phyloP scores from a whole-genome alignment of 2,329 filamentous ascomycete genomes.

The Tricladium varicosporioides region DNA sequence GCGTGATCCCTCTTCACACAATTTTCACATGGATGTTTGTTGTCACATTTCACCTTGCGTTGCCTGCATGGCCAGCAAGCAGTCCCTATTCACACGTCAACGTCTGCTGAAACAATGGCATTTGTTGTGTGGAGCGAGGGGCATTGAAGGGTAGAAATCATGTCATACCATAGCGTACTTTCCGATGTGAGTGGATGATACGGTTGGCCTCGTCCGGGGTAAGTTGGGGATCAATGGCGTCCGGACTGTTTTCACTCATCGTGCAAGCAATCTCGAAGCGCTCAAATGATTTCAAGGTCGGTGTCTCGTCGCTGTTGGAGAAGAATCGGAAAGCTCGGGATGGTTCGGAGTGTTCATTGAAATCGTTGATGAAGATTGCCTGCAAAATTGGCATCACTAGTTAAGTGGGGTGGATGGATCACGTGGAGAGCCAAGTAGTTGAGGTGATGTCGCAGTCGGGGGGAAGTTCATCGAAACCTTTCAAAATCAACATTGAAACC shows the following conservation, averaged over 20 bases:
- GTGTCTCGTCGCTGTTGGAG: background rate
- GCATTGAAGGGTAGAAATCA: background rate
- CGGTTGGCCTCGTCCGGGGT: conserved; percentile 60
- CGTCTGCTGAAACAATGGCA: background rate
- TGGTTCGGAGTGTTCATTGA: background rate
- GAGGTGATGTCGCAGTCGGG: background rate
- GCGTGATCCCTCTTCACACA: conserved; percentile 65
- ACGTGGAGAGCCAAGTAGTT: background rate
- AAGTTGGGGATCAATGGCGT: conserved; percentile 11
- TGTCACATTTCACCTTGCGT: conserved; percentile 68
- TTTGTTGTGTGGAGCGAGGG: background rate
- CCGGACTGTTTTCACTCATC: background rate
- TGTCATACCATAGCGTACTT: conserved; percentile 63
- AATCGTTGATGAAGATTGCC: background rate
- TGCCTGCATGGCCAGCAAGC: conserved; percentile 65
- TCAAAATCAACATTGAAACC: background rate
- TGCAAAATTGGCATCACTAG: background rate
- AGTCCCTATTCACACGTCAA: conserved; percentile 25
- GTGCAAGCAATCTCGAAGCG: background rate
- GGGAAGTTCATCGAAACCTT: background rate
- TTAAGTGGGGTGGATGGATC: background rate
- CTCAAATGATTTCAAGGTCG: background rate
- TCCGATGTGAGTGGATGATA: conserved; percentile 68
- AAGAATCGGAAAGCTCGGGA: background rate
- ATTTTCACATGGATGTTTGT: conserved; percentile 66